phyloP scores from a whole-genome alignment of 2,329 filamentous ascomycete species.

The Cyphellophora attinorum region DNA sequence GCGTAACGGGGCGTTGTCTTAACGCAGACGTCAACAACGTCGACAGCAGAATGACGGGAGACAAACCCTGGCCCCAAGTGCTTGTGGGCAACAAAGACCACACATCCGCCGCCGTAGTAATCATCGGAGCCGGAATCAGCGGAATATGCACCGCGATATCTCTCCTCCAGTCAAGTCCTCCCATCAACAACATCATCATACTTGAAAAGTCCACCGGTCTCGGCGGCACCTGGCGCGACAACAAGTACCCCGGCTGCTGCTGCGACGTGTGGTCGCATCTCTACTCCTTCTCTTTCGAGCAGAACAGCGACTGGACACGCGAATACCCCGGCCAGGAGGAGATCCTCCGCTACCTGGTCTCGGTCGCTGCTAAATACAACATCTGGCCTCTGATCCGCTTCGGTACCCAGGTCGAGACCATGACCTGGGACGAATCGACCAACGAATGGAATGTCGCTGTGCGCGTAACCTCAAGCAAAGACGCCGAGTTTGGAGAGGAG shows the following conservation, averaged over 20 bases:
- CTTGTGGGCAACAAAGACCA: constrained; percentile 20
- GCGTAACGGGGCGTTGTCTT: too few relatives aligned
- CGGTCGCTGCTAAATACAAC: constrained; percentile 19
- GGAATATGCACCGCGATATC: constrained; percentile 21
- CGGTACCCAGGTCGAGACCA: constrained; percentile 45
- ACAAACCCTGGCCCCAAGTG: constrained; percentile 16
- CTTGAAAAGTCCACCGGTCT: constrained; percentile 46
- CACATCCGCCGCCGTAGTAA: constrained; percentile 45
- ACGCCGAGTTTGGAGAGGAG: constrained; percentile 41
- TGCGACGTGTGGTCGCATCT: constrained; percentile 45
- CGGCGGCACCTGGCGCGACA: constrained; percentile 8
- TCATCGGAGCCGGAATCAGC: constrained; percentile 47
- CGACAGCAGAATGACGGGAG: constrained; percentile 9
- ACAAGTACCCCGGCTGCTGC: constrained; percentile 38
- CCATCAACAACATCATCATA: constrained; percentile 41
- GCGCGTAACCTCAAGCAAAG: constrained; percentile 41
- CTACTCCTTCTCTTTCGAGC: constrained; percentile 53
- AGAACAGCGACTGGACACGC: constrained; percentile 46
- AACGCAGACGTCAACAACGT: too few relatives aligned
- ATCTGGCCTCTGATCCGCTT: constrained; percentile 51
- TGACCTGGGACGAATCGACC: constrained; percentile 45
- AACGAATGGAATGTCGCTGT: constrained; percentile 29
- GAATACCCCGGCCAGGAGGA: constrained; percentile 53
- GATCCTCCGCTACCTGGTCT: constrained; percentile 44
- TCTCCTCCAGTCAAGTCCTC: constrained; percentile 1